Evolutionary conservation across 2,329 filamentous ascomycete species (phyloP), one percentile per base, ranked within the genome.

Genomic region (Rhynchosporium secalis): DNA sequence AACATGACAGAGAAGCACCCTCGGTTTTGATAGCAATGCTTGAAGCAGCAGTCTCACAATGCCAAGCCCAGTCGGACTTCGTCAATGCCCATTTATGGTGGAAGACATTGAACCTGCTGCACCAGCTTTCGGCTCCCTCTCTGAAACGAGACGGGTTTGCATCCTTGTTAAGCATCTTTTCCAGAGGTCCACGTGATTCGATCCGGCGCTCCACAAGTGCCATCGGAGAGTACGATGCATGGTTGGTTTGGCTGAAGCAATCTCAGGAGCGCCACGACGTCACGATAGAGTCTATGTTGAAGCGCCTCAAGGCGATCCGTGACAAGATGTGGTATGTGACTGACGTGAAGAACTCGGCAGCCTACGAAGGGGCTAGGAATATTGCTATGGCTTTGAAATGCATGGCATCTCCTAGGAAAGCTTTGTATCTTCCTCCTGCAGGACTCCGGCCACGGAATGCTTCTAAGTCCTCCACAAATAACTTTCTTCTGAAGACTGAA

Each of bases 301-400:
- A 82, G 62, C 85, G 86, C 4, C 81, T 95, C 43, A 85, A 87
- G 62, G 87, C 89, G 28, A 81, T 97, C 45, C 86, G 95, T 47
- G 91, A 96, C 74, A 98, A 98, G 80, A 96, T 98, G 91, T 99
- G 95, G 95, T 99, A 96, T 74, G 90, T 95, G 64, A 94, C 91
- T 1, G 92, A 97, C 74, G 93, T 98, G 33, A 89, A 91, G 65
- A 93, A 94, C 70, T 97, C 95, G 3, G 90, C 87, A 55, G 86
- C 87, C 9, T 98, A 97, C 71, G 91, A 95, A 64, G 89, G 96
- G 69, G 92, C 91, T 45, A 88, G 88, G 62, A 91, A 94, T 67
- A 88, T 98, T 52, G 91, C 92, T 5, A 84, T 90, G 63, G 95
- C 94, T 4, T 79, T 99, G 56, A 96, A 95, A 75, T 92, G 90